Conservation (phyloP, 2,329 filamentous ascomycete species). For the Colletotrichum eremochloae region DNA sequence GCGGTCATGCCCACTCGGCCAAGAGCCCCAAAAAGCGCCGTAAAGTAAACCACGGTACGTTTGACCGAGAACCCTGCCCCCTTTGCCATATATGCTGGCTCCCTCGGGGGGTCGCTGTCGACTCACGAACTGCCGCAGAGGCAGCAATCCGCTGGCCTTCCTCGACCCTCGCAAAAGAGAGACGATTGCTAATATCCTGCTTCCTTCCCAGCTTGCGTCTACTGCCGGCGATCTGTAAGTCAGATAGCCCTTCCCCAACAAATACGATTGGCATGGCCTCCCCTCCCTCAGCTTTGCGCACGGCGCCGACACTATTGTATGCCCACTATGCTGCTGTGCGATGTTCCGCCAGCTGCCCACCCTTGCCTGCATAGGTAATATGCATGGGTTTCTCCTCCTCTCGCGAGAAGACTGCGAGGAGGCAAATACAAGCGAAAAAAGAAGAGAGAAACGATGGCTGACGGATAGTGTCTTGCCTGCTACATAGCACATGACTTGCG, state of each 20-base stretch:
- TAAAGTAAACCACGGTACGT: conserved; percentile 90
- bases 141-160: conserved; percentile 43
- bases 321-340: conserved; percentile 31
- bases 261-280: conserved; percentile 45
- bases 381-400: conserved; percentile 3
- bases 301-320: conserved; percentile 26
- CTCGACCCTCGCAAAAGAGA: conserved; percentile 42
- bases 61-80: conserved; percentile 42
- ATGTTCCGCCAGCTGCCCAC: conserved; percentile 32
- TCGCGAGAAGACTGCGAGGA: conserved; percentile 13
- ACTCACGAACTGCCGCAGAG: conserved; percentile 39
- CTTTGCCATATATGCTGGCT: background rate
- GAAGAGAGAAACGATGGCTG: conserved; percentile 55
- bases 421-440: conserved; percentile 22
- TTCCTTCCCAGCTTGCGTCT: conserved; percentile 80
- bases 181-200: conserved; percentile 47
- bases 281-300: conserved; percentile 15
- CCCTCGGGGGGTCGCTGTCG: background rate
- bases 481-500: conserved; percentile 89
- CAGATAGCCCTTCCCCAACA: conserved; percentile 47
- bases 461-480: conserved; percentile 56
- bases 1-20: conserved; percentile 46
- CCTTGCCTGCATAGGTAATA: conserved; percentile 30
- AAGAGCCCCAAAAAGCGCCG: conserved; percentile 85
- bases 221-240: conserved; percentile 92